These are phyloP conservation scores for Danielia oregonensis DNA, from an alignment of 805 yeast species.

Conservation along the genomic window DNA sequence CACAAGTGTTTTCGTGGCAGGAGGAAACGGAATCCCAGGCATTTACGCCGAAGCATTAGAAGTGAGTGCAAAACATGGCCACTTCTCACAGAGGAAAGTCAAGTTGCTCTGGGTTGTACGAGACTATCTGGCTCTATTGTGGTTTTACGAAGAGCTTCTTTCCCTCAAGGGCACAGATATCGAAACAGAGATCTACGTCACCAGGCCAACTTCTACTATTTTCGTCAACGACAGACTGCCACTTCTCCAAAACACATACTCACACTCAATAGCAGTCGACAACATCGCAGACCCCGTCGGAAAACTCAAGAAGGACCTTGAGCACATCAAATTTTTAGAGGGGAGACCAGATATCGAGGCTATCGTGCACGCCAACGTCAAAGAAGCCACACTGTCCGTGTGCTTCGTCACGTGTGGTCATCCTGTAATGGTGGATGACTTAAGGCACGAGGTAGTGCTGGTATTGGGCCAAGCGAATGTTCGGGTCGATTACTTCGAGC, in stretches of 20 bases:
- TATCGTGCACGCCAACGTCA: conserved; percentile 4
- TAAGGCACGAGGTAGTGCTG: conserved; percentile 19
- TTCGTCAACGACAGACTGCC: conserved; percentile 7
- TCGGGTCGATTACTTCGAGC: conserved; percentile 17
- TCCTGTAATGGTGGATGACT: conserved; percentile 30
- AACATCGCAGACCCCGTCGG: conserved; percentile 3
- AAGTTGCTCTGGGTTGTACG: conserved; percentile 64
- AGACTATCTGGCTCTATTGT: conserved; percentile 45
- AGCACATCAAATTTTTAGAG: conserved; percentile 7
- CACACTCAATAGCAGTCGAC: conserved; percentile 4
- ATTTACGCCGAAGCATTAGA: conserved; percentile 31
- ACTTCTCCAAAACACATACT: conserved; percentile 9
- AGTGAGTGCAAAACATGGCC: conserved; percentile 3
- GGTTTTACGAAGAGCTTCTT: conserved; percentile 47
- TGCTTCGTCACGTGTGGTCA: conserved; percentile 31
- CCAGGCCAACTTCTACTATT: conserved; percentile 5
- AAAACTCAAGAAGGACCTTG: conserved; percentile 5
- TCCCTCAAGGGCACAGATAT: conserved; percentile 24
- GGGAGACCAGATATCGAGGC: conserved; percentile 14
- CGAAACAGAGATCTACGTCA: conserved; percentile 17
- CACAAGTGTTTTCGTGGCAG: conserved; percentile 33
- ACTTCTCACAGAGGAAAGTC: conserved; percentile 6
- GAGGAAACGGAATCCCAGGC: conserved; percentile 42
- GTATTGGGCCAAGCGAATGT: conserved; percentile 3
- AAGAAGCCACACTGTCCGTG: conserved; percentile 9